phyloP scores from a whole-genome alignment of 805 yeast species.

The Candida arabinofermentans region DNA sequence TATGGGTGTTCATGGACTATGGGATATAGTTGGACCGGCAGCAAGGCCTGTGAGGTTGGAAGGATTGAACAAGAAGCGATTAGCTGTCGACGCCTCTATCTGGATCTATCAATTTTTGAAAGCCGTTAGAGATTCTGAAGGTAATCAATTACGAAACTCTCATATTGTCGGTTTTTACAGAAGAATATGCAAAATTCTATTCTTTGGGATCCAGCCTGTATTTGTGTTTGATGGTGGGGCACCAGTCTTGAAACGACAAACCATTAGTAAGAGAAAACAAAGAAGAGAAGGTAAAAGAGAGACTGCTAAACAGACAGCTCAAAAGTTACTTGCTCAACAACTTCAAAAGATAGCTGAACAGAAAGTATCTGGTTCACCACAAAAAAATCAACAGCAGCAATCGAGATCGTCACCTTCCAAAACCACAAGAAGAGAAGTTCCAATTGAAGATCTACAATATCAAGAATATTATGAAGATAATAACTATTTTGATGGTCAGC shows the following conservation, averaged over 20 bases:
- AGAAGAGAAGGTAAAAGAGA: constrained; percentile 71
- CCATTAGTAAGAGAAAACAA: constrained; percentile 69
- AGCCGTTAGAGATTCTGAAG: constrained; percentile 86
- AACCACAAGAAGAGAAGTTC: constrained; percentile 11
- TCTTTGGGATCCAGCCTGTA: constrained; percentile 82
- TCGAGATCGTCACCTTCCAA: constrained; percentile 3
- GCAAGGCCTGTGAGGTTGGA: constrained; percentile 90
- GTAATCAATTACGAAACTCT: constrained; percentile 69
- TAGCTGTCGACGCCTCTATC: constrained; percentile 97
- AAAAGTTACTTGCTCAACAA: constrained; percentile 73
- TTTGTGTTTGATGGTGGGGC: constrained; percentile 97
- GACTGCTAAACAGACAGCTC: constrained; percentile 71
- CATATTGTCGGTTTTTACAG: constrained; percentile 96
- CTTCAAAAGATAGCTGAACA: constrained; percentile 53
- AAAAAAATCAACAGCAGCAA: not conserved
- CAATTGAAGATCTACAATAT: constrained; percentile 25
- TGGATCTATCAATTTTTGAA: constrained; percentile 97
- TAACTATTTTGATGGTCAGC: constrained; percentile 16
- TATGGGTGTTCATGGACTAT: constrained; percentile 97
- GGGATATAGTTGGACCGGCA: constrained; percentile 88
- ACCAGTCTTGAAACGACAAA: constrained; percentile 73
- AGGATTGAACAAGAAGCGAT: constrained; percentile 66
- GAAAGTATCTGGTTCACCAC: not conserved
- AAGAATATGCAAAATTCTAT: constrained; percentile 84
- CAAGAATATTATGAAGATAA: constrained; percentile 36